These are phyloP conservation scores for Echium plantagineum DNA, from an alignment of 257 asterid species.

Conservation along the genomic window DNA sequence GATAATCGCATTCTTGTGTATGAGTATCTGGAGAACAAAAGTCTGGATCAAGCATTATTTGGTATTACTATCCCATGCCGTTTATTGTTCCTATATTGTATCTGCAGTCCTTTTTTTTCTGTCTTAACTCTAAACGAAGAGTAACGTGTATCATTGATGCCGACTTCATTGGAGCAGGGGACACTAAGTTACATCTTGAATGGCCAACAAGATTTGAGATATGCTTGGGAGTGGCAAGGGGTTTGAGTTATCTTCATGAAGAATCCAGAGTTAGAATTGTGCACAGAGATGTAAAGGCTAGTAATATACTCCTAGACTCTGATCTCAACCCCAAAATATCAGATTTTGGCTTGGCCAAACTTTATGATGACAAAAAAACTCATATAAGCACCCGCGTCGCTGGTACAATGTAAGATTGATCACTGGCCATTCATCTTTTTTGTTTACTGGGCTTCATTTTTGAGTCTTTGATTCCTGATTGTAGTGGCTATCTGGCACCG, in stretches of 20 bases:
- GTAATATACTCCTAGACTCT: slow-evolving; percentile 60
- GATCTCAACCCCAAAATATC: slow-evolving; percentile 56
- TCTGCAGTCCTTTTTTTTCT: not conserved
- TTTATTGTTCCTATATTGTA: not conserved
- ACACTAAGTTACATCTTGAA: slow-evolving; percentile 29
- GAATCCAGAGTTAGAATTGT: slow-evolving; percentile 58
- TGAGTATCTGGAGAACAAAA: slow-evolving; percentile 70
- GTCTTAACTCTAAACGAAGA: no score
- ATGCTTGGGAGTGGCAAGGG: slow-evolving; percentile 79
- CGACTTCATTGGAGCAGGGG: slow-evolving; percentile 25
- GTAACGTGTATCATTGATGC: not conserved
- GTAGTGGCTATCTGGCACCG: no score
- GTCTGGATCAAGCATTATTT: slow-evolving; percentile 60
- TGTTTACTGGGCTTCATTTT: not conserved
- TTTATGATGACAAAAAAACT: slow-evolving; percentile 44
- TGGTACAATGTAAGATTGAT: not conserved
- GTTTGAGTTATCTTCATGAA: slow-evolving; percentile 65
- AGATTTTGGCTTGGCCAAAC: slow-evolving; percentile 68
- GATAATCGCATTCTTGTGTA: slow-evolving; percentile 60
- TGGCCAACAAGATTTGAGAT: slow-evolving; percentile 57
- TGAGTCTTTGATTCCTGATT: no score
- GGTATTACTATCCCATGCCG: slow-evolving; percentile 17
- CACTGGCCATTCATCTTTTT: not conserved
- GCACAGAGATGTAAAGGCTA: slow-evolving; percentile 70
- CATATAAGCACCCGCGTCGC: slow-evolving; percentile 2